Evolutionary conservation across 2,329 filamentous ascomycete genomes (phyloP).

Genomic region (Rhytidhysteron rufulum): DNA sequence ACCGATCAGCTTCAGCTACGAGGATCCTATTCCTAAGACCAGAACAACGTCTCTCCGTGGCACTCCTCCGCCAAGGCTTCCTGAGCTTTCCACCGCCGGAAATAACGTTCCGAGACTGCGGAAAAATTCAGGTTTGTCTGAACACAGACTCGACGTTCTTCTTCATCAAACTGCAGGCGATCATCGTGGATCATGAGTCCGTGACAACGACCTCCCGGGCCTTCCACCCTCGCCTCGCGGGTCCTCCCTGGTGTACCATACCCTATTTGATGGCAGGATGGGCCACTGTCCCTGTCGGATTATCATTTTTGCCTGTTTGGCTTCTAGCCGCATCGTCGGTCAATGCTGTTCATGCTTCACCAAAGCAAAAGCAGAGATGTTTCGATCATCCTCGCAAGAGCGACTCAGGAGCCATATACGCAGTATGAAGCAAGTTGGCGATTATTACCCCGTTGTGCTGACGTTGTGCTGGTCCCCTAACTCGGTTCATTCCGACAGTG

Average conservation of each 20-base stretch:
- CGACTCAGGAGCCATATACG: too few relatives aligned
- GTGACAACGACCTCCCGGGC: neutral
- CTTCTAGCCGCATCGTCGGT: neutral
- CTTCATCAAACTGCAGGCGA: neutral
- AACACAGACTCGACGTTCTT: neutral
- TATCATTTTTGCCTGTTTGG: neutral
- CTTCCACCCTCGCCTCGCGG: neutral
- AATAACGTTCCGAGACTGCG: neutral
- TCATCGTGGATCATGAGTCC: neutral
- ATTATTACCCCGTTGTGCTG: neutral
- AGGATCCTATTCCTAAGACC: too few relatives aligned
- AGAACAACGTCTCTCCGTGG: neutral
- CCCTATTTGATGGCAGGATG: too few relatives aligned
- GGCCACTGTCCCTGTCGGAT: neutral
- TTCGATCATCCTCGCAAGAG: too few relatives aligned
- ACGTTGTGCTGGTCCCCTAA: too few relatives aligned
- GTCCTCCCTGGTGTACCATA: neutral
- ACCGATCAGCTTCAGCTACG: neutral
- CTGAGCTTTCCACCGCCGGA: neutral
- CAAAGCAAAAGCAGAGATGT: too few relatives aligned
- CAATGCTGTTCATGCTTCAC: neutral
- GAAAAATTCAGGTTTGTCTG: neutral
- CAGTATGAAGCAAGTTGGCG: too few relatives aligned
- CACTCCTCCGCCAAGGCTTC: neutral
- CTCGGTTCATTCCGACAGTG: neutral